Conservation (phyloP, 2,329 filamentous ascomycete species). For the Meredithiella fracta region DNA sequence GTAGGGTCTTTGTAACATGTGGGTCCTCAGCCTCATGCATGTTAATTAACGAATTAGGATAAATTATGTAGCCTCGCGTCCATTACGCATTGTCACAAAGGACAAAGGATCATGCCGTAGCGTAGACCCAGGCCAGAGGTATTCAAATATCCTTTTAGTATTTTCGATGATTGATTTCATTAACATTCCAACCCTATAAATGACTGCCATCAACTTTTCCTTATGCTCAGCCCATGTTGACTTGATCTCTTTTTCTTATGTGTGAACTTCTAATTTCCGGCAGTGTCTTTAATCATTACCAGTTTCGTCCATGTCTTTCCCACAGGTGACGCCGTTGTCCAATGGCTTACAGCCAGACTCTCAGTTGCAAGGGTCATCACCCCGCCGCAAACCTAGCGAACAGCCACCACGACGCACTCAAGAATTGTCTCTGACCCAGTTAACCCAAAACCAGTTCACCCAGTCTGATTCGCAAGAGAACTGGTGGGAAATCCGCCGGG, state of each 20-base stretch:
- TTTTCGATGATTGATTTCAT: neutral
- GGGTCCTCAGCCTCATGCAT: conserved; percentile 3
- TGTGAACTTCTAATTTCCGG: neutral
- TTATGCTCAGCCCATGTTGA: neutral
- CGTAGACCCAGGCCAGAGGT: neutral
- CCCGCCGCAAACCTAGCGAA: neutral
- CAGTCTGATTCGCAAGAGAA: conserved; percentile 1
- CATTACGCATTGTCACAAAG: neutral
- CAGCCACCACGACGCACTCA: neutral
- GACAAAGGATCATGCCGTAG: neutral
- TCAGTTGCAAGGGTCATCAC: neutral
- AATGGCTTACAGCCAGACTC: neutral
- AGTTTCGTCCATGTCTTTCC: neutral
- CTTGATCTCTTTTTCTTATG: no score
- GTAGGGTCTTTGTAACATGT: neutral
- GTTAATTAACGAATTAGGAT: conserved; percentile 7
- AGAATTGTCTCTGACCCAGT: neutral
- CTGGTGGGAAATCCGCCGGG: conserved; percentile 13
- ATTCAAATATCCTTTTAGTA: neutral
- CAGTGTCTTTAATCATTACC: neutral
- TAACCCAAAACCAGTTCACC: neutral
- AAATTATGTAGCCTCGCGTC: conserved; percentile 4
- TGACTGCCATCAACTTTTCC: neutral
- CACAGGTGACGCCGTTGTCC: neutral
- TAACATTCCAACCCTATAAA: neutral